Evolutionary conservation across 805 yeast genomes (phyloP).

Genomic region (Ogataea allantospora): DNA sequence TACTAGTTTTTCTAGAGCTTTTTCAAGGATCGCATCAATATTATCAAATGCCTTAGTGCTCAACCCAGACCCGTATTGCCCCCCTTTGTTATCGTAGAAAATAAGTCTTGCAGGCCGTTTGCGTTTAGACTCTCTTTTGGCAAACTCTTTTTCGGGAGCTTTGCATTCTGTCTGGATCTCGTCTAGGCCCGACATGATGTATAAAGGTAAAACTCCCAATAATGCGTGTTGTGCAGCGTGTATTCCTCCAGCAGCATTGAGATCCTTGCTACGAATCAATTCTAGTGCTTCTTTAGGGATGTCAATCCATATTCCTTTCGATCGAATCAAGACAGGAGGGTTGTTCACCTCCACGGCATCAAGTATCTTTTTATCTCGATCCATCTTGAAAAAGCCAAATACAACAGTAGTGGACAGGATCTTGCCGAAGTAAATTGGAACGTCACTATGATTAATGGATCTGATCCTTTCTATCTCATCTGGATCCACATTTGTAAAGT

Average conservation of each 20-base stretch:
- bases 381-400: constrained; percentile 90
- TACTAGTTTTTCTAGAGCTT: constrained; percentile 57
- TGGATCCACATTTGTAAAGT: constrained; percentile 92
- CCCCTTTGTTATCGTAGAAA: constrained; percentile 83
- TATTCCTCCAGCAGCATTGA: constrained; percentile 85
- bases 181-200: constrained; percentile 66
- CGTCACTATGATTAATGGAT: constrained; percentile 46
- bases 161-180: constrained; percentile 93
- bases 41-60: constrained; percentile 78
- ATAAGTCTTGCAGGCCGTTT: constrained; percentile 84
- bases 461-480: constrained; percentile 62
- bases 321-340: constrained; percentile 68
- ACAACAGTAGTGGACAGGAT: constrained; percentile 73
- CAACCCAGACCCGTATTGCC: constrained; percentile 75
- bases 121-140: constrained; percentile 65
- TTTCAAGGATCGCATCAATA: constrained; percentile 60
- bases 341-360: constrained; percentile 92
- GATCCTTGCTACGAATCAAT: constrained; percentile 49
- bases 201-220: constrained; percentile 73
- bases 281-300: constrained; percentile 67
- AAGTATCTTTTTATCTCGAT: constrained; percentile 69
- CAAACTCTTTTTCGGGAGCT: constrained; percentile 95
- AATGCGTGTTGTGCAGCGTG: constrained; percentile 95
- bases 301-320: constrained; percentile 92
- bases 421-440: constrained; percentile 74